Base-by-base conservation (phyloP, 805 yeast species). In the Lachancea cidri region DNA sequence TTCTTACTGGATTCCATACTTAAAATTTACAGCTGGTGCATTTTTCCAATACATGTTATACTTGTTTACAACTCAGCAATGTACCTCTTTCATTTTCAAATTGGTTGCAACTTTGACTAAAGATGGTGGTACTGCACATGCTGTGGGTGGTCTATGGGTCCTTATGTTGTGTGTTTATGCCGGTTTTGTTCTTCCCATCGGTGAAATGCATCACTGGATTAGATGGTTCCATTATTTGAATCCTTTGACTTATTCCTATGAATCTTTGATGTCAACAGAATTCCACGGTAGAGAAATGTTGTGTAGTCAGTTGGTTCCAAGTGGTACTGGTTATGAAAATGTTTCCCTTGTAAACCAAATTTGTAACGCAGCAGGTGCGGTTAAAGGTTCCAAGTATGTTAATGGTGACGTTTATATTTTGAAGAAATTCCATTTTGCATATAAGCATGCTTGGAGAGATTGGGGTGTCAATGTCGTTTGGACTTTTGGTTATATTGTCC, bases 201-300 rank as follows among this genome's bases (percentile, higher is more conserved):
- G 67, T 36, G 60, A 59, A 30, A 72, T 74, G 77, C 74, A 75
- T 53, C 80, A 79, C 50, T 78, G 84, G 84, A 73, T 76, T 43
- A 72, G 77, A 57, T 74, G 80, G 79, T 65, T 69, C 50, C 68
- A 73, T 37, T 74, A 70, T 54, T 43, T 71, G 38, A 71, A 74
- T 50, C 79, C 80, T 5, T 46, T 74, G 33, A 54, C 68, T 9
- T 74, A 73, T 45, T 70, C 67, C 8, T 74, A 68, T 46, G 86
- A 79, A 56, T 56, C 77, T 13, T 64, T 79, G 54, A 69, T 80
- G 67, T 66, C 74, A 5, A 73, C 73, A 45, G 83, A 80, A 60
- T 79, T 79, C 57, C 69, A 70, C 46, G 73, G 72, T 32, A 66
- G 78, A 45, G 62, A 68, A 33, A 77, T 77, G 70, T 51, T 60